A percentile compares a stretch with the other conserved stretches of the same genome.
Conservation (phyloP, 768 basidiomycete genomes). For the Amanita thiersii region DNA sequence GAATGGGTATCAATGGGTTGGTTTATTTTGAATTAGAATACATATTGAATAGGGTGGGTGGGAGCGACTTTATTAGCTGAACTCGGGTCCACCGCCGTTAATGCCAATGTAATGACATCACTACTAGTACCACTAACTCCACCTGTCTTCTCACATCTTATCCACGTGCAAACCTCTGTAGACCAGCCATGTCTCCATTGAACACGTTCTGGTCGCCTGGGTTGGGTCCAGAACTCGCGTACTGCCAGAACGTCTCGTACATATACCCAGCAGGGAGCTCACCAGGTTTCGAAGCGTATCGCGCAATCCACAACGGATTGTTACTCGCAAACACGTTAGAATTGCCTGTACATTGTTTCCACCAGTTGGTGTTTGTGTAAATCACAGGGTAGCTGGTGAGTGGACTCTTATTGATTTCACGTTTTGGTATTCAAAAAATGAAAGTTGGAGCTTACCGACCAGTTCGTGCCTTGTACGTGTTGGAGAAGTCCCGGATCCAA, state of each 20-base stretch:
- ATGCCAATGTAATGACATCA: no score
- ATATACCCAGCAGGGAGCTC: constrained; percentile 53
- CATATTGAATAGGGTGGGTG: no score
- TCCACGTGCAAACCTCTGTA: neutral
- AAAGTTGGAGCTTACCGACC: constrained; percentile 27
- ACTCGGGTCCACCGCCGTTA: no score
- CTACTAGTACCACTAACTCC: neutral
- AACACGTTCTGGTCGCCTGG: constrained; percentile 53
- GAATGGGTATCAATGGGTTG: no score
- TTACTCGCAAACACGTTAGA: constrained; percentile 37
- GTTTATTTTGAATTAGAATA: no score
- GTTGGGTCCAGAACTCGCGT: constrained; percentile 43
- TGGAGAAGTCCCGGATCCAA: constrained; percentile 56
- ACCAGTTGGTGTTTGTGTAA: constrained; percentile 62
- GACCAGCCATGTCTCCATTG: constrained; percentile 32
- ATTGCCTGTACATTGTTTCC: constrained; percentile 59
- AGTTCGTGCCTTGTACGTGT: constrained; percentile 44
- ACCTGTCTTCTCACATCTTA: neutral
- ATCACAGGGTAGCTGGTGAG: constrained; percentile 37
- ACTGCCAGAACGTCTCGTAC: constrained; percentile 55
- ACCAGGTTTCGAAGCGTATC: constrained; percentile 39
- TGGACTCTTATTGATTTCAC: constrained; percentile 10
- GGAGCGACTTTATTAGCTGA: no score
- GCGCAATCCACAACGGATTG: constrained; percentile 58
- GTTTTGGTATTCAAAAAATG: neutral